Conservation (phyloP, 805 yeast genomes). For the Spathaspora girioi region DNA sequence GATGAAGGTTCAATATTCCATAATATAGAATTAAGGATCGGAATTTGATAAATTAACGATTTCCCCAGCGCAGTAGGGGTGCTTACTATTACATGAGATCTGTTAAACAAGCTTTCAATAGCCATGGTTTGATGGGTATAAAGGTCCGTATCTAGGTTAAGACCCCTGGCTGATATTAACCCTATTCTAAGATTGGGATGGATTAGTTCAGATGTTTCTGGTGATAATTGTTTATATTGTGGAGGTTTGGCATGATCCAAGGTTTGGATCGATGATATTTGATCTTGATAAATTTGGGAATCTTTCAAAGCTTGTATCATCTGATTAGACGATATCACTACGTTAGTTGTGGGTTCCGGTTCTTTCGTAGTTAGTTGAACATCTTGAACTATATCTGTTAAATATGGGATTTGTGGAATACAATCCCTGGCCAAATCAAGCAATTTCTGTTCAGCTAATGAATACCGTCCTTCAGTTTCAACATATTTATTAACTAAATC, state of each 20-base stretch:
- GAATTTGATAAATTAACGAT: slow-evolving; percentile 86
- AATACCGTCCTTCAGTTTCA: slow-evolving; percentile 19
- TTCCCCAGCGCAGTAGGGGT: slow-evolving; percentile 97
- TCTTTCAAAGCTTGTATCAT: slow-evolving; percentile 48
- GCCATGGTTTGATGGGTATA: slow-evolving; percentile 86
- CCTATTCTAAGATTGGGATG: slow-evolving; percentile 49
- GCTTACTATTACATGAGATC: slow-evolving; percentile 73
- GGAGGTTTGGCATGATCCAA: slow-evolving; percentile 46
- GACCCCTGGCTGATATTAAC: slow-evolving; percentile 44
- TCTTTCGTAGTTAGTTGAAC: slow-evolving; percentile 5
- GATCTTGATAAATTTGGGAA: slow-evolving; percentile 55
- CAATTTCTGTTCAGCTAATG: slow-evolving; percentile 37
- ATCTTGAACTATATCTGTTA: slow-evolving; percentile 48
- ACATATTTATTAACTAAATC: slow-evolving; percentile 2
- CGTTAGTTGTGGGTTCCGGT: not conserved
- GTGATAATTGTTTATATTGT: slow-evolving; percentile 36
- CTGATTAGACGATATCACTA: slow-evolving; percentile 22
- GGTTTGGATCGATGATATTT: slow-evolving; percentile 53
- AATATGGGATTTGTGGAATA: slow-evolving; percentile 48
- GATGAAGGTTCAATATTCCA: slow-evolving; percentile 33
- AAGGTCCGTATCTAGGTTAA: slow-evolving; percentile 42
- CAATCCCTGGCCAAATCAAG: slow-evolving; percentile 25
- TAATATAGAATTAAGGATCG: slow-evolving; percentile 54
- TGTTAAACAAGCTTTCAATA: slow-evolving; percentile 44
- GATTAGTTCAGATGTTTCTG: slow-evolving; percentile 22